Base-by-base conservation (phyloP, 2,329 filamentous ascomycete genomes). In the Tolypocladium amazonense region DNA sequence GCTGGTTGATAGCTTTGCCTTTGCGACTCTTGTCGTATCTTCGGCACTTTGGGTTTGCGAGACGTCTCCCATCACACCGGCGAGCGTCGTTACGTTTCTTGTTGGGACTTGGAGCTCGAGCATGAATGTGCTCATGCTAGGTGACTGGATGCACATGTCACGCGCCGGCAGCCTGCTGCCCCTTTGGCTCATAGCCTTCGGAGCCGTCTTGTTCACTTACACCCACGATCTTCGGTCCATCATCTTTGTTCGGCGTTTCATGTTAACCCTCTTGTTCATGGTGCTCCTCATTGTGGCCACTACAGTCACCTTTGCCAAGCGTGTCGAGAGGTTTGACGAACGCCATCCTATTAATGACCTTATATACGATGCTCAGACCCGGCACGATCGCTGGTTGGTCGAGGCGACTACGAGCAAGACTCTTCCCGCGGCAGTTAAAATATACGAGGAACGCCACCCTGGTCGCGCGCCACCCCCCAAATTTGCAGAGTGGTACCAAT, bases 401-500 rank as follows among this genome's bases (percentile, higher is more conserved):
- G 70, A 77, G 56, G 81, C 77, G 1, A 73, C 72, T 2, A 73
- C 75, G 18, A 84, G 81, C 65, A 73, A 73, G 14, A 80, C 74
- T 15, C 68, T 83, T 3, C 71, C 71, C 0, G 70, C 78, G 11
- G 82, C 81, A 0, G 75, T 78, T 4, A 67, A 70, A 5, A 75
- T 80, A 59, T 85, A 85, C 65, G 74, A 75, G 56, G 76, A 81
- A 56, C 75, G 78, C 6, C 77, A 84, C 61, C 66, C 88, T 66
- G 84, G 85, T 18, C 83, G 90, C 61, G 77, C 84, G 35, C 91
- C 92, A 20, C 92, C 92, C 14, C 89, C 87, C 1, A 83, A 88
- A 61, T 96, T 96, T 66, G 88, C 92, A 66, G 85, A 86, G 64
- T 96, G 92, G 92, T 96, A 88, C 69, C 80, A 87, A 25, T 91